A percentile compares a stretch with the other conserved stretches of the same genome.
Conservation (phyloP, 805 yeast species). For the Ogataea salicorniae region DNA sequence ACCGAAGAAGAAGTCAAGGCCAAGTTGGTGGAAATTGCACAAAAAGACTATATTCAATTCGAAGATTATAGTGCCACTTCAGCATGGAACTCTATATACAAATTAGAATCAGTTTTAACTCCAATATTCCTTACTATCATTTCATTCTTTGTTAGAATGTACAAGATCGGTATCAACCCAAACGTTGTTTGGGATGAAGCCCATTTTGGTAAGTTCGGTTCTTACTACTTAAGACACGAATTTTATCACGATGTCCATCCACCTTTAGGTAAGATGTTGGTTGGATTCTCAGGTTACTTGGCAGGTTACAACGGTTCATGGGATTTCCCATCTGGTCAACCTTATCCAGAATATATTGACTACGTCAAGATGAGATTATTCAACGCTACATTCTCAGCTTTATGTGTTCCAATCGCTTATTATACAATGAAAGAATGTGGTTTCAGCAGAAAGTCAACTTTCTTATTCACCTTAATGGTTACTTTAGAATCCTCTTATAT, state of each 20-base stretch:
- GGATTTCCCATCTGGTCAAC: constrained; percentile 78
- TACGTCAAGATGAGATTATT: constrained; percentile 83
- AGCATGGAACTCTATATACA: constrained; percentile 10
- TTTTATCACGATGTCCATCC: constrained; percentile 97
- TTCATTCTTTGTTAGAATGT: constrained; percentile 71
- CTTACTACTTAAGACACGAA: constrained; percentile 80
- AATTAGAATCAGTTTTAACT: constrained; percentile 35
- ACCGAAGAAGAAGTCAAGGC: constrained; percentile 30
- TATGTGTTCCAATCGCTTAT: constrained; percentile 84
- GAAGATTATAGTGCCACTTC: constrained; percentile 1
- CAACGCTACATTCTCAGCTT: constrained; percentile 78
- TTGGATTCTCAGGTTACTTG: constrained; percentile 79
- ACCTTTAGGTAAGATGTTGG: constrained; percentile 90
- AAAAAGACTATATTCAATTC: constrained; percentile 10
- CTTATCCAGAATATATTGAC: constrained; percentile 72
- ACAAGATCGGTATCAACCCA: constrained; percentile 64
- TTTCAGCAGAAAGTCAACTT: constrained; percentile 61
- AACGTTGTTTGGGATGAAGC: constrained; percentile 95
- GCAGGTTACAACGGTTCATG: constrained; percentile 89
- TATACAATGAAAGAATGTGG: constrained; percentile 75
- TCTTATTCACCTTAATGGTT: constrained; percentile 78
- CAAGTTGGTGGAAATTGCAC: constrained; percentile 26
- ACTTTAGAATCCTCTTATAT: constrained; percentile 77
- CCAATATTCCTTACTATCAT: constrained; percentile 62
- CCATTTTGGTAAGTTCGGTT: constrained; percentile 92